phyloP scores from a whole-genome alignment of 2,329 filamentous ascomycete genomes.

The Dothistroma pini region DNA sequence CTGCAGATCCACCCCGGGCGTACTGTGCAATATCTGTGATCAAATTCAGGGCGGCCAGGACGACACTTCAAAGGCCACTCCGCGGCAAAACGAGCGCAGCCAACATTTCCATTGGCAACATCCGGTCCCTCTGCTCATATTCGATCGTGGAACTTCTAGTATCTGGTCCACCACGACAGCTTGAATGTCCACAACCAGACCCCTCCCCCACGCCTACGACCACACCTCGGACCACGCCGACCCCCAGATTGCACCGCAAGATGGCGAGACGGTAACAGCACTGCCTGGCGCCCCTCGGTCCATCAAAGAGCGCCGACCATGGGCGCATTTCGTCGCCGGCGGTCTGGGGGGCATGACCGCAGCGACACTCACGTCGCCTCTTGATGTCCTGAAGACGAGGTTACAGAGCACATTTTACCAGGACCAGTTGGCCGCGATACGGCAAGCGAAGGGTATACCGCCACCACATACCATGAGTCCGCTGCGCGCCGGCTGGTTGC shows the following conservation, averaged over 20 bases:
- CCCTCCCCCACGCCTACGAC: not conserved
- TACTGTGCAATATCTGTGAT: not conserved
- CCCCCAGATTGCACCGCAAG: not conserved
- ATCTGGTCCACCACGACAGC: not conserved
- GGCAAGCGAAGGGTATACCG: constrained; percentile 55
- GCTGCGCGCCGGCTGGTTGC: constrained; percentile 62
- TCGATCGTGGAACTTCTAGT: too few species aligned
- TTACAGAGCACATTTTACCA: constrained; percentile 96
- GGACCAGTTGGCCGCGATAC: constrained; percentile 67
- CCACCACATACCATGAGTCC: constrained; percentile 59
- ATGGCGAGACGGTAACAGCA: constrained; percentile 17
- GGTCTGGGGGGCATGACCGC: constrained; percentile 88
- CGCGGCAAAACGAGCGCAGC: not conserved
- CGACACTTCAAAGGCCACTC: not conserved
- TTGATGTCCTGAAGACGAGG: constrained; percentile 90
- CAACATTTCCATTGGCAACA: not conserved
- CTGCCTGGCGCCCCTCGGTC: constrained; percentile 6
- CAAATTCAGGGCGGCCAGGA: too few species aligned
- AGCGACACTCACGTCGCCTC: constrained; percentile 85
- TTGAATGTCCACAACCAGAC: not conserved
- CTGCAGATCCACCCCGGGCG: not conserved
- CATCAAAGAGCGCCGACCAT: constrained; percentile 59
- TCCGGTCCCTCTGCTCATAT: not conserved
- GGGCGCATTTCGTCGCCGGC: constrained; percentile 89
- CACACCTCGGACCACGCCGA: constrained; percentile 15